phyloP scores from a whole-genome alignment of 371 early-diverging fungal species.

The Rhizopus delemar region DNA sequence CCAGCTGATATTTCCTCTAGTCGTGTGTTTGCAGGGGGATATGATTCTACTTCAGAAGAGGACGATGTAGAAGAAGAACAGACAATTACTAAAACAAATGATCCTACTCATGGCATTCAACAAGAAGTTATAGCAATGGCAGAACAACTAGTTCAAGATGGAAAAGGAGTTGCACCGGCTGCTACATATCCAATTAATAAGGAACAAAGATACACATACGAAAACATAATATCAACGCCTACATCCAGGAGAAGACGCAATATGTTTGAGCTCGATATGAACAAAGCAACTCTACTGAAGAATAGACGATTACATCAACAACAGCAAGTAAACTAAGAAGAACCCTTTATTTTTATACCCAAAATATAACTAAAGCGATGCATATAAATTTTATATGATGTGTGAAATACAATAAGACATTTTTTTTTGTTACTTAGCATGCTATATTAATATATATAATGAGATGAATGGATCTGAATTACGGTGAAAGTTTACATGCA shows the following conservation, averaged over 20 bases:
- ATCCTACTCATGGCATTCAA: constrained; percentile 17
- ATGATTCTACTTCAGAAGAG: constrained; percentile 30
- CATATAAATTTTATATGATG: no score
- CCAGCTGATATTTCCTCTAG: neutral
- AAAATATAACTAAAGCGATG: no score
- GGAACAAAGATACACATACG: constrained; percentile 1
- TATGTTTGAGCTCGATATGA: constrained; percentile 51
- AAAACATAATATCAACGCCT: constrained; percentile 24
- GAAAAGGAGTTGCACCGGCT: constrained; percentile 30
- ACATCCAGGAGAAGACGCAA: constrained; percentile 34
- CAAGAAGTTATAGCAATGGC: constrained; percentile 31
- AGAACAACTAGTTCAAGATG: constrained; percentile 30
- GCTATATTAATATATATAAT: no score
- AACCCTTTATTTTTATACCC: no score
- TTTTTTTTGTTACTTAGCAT: no score
- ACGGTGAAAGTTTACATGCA: no score
- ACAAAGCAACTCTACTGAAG: constrained; percentile 51
- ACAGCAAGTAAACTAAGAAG: neutral
- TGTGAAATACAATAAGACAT: no score
- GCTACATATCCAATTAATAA: constrained; percentile 15
- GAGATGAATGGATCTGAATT: no score
- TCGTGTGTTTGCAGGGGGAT: constrained; percentile 3
- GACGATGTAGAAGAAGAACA: constrained; percentile 25
- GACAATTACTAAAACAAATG: neutral
- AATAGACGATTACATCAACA: constrained; percentile 31